Base-by-base conservation (phyloP, 2,329 filamentous ascomycete genomes). In the Calonectria henricotiae region DNA sequence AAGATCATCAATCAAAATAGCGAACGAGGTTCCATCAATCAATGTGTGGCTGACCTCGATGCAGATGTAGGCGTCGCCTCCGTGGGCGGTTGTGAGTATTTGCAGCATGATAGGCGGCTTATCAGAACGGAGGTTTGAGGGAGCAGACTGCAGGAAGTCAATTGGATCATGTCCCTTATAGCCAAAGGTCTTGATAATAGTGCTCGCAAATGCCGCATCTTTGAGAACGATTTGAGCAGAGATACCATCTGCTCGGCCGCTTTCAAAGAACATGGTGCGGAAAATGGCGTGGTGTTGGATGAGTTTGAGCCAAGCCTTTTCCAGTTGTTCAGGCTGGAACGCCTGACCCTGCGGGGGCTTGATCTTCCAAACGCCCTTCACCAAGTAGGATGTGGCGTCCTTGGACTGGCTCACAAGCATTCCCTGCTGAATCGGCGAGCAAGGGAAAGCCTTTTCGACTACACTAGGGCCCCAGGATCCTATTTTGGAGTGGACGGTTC, bases 21-120 rank as follows among this genome's bases (percentile, higher is more conserved):
- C 55, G 7, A 76, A 69, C 3, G 80, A 80, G 7, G 75, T 67
- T 5, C 79, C 80, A 13, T 83, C 81, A 4, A 78, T 74, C 23
- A 82, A 69, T 1, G 75, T 75, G 60, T 82, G 81, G 51, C 77
- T 82, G 46, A 82, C 77, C 23, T 82, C 81, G 12, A 83, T 66
- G 8, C 74, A 46, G 30, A 75, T 62, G 74, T 69, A 58, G 12
- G 49, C 51, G 43, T 54, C 68, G 20, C 11, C 73, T 67, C 43
- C 43, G 4, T 27, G 20, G 8, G 32, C 32, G 3, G 51, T 39
- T 25, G 51, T 58, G 13, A 58, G 51, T 8, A 58, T 39, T 23
- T 58, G 51, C 13, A 58, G 51, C 51, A 58, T 58, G 12, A 58
- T 58, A 2, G 51, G 51, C 2, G 51, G 51, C 20, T 39, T 58